Conservation (phyloP, 768 basidiomycete genomes). For the Boletus huronensis region DNA sequence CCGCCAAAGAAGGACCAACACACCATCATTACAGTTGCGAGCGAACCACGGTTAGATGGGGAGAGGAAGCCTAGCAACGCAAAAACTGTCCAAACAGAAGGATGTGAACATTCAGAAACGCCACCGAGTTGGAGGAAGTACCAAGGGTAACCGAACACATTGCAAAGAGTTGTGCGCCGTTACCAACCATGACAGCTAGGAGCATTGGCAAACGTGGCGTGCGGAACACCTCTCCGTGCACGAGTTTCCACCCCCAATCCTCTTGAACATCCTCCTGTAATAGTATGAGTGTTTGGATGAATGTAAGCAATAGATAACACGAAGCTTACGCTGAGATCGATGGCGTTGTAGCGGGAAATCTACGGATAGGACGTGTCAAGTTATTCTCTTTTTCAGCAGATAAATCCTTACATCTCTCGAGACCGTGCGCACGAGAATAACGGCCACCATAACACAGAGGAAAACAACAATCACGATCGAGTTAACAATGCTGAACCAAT, state of each 20-base stretch:
- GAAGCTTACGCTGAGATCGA: constrained; percentile 74
- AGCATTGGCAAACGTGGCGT: constrained; percentile 72
- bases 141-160: constrained; percentile 89
- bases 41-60: constrained; percentile 90
- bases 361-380: constrained; percentile 4
- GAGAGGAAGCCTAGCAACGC: constrained; percentile 91
- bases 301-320: neutral
- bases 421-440: constrained; percentile 84
- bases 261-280: constrained; percentile 90
- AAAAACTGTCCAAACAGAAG: constrained; percentile 54
- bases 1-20: constrained; percentile 93
- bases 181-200: constrained; percentile 85
- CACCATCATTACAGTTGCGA: constrained; percentile 65
- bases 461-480: constrained; percentile 89
- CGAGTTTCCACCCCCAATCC: constrained; percentile 98
- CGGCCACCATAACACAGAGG: constrained; percentile 89
- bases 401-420: constrained; percentile 69
- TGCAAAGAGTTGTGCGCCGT: constrained; percentile 51
- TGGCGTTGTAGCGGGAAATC: constrained; percentile 78
- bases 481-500: constrained; percentile 95
- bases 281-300: neutral
- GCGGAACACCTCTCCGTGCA: constrained; percentile 95
- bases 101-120: constrained; percentile 3
- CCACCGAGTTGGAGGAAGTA: constrained; percentile 27
- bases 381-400: neutral